These are phyloP conservation scores for Pugionium cornutum DNA, from an alignment of 345 rosid genomes.

Conservation along the genomic window DNA sequence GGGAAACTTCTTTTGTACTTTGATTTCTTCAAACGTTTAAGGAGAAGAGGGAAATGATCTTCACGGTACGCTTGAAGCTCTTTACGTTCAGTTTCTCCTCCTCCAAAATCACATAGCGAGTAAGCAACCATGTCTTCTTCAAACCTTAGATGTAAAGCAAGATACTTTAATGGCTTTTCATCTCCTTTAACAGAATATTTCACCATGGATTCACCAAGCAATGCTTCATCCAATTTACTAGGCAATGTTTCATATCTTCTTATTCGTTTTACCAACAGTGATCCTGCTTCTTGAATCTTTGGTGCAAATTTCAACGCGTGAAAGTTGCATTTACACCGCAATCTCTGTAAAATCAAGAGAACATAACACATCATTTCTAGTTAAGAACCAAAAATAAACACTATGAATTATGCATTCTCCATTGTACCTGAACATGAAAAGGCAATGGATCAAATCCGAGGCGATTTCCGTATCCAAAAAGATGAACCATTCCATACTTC, in stretches of 20 bases:
- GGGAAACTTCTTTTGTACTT: conserved; percentile 43
- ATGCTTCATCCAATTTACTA: conserved; percentile 58
- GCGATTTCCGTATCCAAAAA: conserved; percentile 89
- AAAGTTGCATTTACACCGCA: conserved; percentile 95
- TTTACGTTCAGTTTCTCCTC: conserved; percentile 63
- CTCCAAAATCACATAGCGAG: conserved; percentile 87
- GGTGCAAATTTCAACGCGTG: conserved; percentile 78
- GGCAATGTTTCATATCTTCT: conserved; percentile 48
- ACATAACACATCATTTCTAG: conserved; percentile 7
- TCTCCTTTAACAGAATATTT: conserved; percentile 34
- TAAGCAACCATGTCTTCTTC: conserved; percentile 98
- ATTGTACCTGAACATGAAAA: conserved; percentile 65
- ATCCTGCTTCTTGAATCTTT: conserved; percentile 68
- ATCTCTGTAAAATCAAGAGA: conserved; percentile 47
- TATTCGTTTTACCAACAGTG: conserved; percentile 68
- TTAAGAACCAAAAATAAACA: neutral
- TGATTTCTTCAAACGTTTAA: conserved; percentile 60
- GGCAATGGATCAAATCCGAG: conserved; percentile 90
- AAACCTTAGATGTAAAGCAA: conserved; percentile 87
- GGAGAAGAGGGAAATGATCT: conserved; percentile 76
- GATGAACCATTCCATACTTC: conserved; percentile 67
- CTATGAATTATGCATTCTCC: neutral
- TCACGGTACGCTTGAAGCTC: conserved; percentile 84
- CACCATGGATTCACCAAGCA: conserved; percentile 58
- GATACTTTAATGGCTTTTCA: conserved; percentile 51